These are phyloP conservation scores for Leptographium procerum DNA, from an alignment of 2,329 filamentous ascomycete species.

Conservation along the genomic window DNA sequence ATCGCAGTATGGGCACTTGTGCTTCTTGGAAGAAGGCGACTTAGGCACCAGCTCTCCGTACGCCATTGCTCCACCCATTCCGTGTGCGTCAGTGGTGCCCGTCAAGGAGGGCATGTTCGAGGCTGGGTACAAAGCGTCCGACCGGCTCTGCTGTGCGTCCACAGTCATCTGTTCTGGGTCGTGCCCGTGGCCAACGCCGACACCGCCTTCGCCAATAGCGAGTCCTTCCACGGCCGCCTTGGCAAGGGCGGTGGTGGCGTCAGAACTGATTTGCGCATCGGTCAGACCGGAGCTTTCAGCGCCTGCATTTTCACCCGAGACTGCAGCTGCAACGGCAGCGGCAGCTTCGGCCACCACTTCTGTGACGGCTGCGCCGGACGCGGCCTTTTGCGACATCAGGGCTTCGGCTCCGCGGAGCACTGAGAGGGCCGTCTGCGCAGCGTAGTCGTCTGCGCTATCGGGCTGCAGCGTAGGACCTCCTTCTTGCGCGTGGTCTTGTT, in stretches of 20 bases:
- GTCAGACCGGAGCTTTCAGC: slow-evolving; percentile 14
- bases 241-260: slow-evolving; percentile 11
- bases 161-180: slow-evolving; percentile 1
- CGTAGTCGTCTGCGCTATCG: slow-evolving; percentile 37
- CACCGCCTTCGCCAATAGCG: not conserved
- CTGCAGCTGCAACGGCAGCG: slow-evolving; percentile 31
- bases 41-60: slow-evolving; percentile 38
- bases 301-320: slow-evolving; percentile 25
- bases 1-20: slow-evolving; percentile 92
- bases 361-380: slow-evolving; percentile 38
- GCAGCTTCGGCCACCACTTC: slow-evolving; percentile 13
- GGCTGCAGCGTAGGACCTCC: not conserved
- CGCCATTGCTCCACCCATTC: not conserved
- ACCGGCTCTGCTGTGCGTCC: not conserved
- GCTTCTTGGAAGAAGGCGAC: slow-evolving; percentile 77
- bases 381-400: slow-evolving; percentile 7
- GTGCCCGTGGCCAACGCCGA: not conserved
- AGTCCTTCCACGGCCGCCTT: slow-evolving; percentile 23
- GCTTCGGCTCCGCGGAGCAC: slow-evolving; percentile 11
- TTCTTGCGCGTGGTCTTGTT: not conserved
- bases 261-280: slow-evolving; percentile 1
- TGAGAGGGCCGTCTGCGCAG: slow-evolving; percentile 37
- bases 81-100: not conserved
- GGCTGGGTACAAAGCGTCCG: not conserved
- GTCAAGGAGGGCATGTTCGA: not conserved